A percentile compares a stretch with the other conserved stretches of the same genome.
Evolutionary conservation across 208 protist species (phyloP).

Genomic region (Naegleria lovaniensis): DNA sequence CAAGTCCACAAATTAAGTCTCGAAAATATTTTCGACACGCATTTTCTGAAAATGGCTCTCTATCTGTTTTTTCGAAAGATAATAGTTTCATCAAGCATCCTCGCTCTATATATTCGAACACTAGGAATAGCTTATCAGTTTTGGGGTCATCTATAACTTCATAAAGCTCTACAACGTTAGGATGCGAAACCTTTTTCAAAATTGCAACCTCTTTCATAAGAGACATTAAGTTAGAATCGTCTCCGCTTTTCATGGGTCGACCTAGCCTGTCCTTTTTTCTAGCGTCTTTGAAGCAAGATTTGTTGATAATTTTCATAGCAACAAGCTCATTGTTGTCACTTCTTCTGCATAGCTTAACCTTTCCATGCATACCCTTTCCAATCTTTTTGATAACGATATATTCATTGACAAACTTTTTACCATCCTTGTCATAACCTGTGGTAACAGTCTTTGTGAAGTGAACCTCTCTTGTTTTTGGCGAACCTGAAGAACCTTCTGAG

Average conservation of each 20-base stretch:
- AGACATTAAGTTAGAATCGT: constrained; percentile 49
- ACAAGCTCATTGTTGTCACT: no score
- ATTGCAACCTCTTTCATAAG: constrained; percentile 87
- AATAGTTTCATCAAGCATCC: constrained; percentile 62
- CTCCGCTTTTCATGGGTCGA: not conserved
- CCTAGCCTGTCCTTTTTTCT: constrained; percentile 6
- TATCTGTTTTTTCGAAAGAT: not conserved
- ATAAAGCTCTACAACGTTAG: constrained; percentile 83
- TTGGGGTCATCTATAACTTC: constrained; percentile 90
- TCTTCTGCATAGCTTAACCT: constrained; percentile 10
- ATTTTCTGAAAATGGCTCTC: constrained; percentile 36
- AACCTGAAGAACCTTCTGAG: not conserved
- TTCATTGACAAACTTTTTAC: constrained; percentile 9
- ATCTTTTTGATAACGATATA: not conserved
- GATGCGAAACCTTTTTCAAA: constrained; percentile 88
- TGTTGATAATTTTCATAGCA: constrained; percentile 24
- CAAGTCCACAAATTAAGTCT: constrained; percentile 50
- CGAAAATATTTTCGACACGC: constrained; percentile 33
- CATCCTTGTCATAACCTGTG: not conserved
- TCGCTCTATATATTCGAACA: constrained; percentile 60
- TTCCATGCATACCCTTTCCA: not conserved
- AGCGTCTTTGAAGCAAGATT: not conserved
- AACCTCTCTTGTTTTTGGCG: not conserved
- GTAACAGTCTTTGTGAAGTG: not conserved
- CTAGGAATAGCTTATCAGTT: constrained; percentile 72